Base-by-base conservation (phyloP, 257 asterid species). In the Eucommia ulmoides region DNA sequence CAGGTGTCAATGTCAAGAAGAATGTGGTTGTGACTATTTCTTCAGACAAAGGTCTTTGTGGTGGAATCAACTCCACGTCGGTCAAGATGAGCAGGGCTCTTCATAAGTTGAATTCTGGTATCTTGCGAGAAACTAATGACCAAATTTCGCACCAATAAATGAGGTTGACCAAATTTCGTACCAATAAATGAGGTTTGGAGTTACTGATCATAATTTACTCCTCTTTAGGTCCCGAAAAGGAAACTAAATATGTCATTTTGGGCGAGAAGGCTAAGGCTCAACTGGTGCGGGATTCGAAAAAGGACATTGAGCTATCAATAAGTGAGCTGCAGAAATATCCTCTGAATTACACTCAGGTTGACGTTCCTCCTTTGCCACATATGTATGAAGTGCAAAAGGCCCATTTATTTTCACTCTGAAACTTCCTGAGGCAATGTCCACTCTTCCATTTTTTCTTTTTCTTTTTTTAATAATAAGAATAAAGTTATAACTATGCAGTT, bases 181-280 rank as follows among this genome's bases (percentile, higher is more conserved):
- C 3, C 10, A 19, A 23, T 48, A 44, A 20, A 45, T 18, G 33
- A 12, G 46, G 24, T 25, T 35, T 54, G 53, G 14, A 53, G 52
- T 17, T 49, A 45, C 16, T 25, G 25, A 16, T 22, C 20, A 15
- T 24, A 51, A 22, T 50, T 23, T 33, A 22, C 45, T 58, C 50
- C 44, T 22, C 44, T 33, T 23, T 65, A 91, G 99, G 94, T 45
- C 89, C 99, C 53, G 95, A 91, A 62, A 81, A 81, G 79, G 89
- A 75, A 60, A 29, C 41, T 54, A 86, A 74, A 51, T 91, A 77
- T 76, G 93, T 86, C 50, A 41, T 91, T 56, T 59, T 86, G 81
- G 99, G 99, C 73, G 99, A 91, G 33, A 91, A 91, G 80, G 99
- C 89, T 23, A 91, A 81, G 80, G 95, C 83, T 45, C 97, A 91